Evolutionary conservation across 2,329 filamentous ascomycete genomes (phyloP), one percentile per base, ranked within the genome.

Genomic region (Talaromyces sp.): DNA sequence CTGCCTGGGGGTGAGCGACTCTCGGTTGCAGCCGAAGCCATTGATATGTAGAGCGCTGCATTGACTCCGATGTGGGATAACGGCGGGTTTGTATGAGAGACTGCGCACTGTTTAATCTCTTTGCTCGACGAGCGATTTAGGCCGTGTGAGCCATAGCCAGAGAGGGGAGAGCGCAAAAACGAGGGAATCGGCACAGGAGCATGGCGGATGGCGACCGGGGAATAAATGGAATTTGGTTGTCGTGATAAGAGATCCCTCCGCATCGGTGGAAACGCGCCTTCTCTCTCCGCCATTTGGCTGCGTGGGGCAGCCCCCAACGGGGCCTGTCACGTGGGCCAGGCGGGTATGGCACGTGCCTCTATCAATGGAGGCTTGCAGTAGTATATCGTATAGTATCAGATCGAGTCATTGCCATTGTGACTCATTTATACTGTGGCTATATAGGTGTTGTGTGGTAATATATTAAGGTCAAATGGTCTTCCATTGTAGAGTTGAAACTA

Each of bases 1-100:
- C 73, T 69, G 64, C 65, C 68, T 60, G 70, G 61, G 62, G 73
- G 68, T 63, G 71, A 65, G 65, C 68, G 66, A 64, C 66, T 68
- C 65, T 70, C 70, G 66, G 71, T 71, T 67, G 69, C 70, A 68
- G 69, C 66, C 67, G 73, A 73, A 64, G 73, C 74, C 74, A 76
- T 76, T 69, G 67, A 69, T 17, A 58, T 51, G 62, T 47, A 22
- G 55, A 62, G 59, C 36, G 54, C 56, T 54, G 58, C 58, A 65
- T 63, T 55, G 63, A 62, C 53, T 57, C 52, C 22, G 44, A 25
- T 47, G 27, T n/a, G 44, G 33, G 57, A 13, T 49, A 36, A 32
- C 57, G 11, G 32, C 33, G 57, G 32, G 25, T 42, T 47, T 47
- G 44, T 47, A 25, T 47, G 9, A 30, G 42, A 44, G n/a, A 9